These are phyloP conservation scores for Cystofilobasidium bisporidii DNA, from an alignment of 768 basidiomycete species.

Conservation along the genomic window DNA sequence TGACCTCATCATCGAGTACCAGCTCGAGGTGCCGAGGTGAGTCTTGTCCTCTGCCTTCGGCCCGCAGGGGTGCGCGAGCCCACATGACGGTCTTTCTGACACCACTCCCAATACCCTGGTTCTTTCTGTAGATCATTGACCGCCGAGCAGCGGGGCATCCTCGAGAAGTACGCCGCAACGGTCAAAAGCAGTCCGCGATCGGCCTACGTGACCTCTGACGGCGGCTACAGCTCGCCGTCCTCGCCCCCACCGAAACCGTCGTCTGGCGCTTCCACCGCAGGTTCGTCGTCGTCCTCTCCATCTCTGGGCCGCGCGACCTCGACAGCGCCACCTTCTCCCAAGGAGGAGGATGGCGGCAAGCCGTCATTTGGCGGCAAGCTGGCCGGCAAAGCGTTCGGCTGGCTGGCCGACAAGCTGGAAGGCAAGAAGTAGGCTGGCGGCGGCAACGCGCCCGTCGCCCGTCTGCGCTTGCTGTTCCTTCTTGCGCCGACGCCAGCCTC, in stretches of 20 bases:
- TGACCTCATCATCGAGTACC: slow-evolving; percentile 70
- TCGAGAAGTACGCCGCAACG: slow-evolving; percentile 23
- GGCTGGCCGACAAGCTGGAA: slow-evolving; percentile 24
- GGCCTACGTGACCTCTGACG: slow-evolving; percentile 1
- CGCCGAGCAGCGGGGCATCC: slow-evolving; percentile 16
- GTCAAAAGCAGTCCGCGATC: not conserved
- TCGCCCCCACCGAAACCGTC: slow-evolving; percentile 1
- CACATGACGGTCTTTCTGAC: too few relatives aligned
- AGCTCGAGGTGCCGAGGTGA: slow-evolving; percentile 79
- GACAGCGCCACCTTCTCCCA: not conserved
- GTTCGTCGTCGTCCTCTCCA: slow-evolving; percentile 17
- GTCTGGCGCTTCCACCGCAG: too few relatives aligned
- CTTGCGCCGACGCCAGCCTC: too few relatives aligned
- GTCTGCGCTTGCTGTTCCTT: too few relatives aligned
- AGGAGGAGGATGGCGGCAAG: not conserved
- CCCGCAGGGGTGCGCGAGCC: too few relatives aligned
- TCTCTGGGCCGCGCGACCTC: not conserved
- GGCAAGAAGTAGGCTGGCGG: too few relatives aligned
- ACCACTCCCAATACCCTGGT: too few relatives aligned
- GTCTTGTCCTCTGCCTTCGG: too few relatives aligned
- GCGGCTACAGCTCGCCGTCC: not conserved
- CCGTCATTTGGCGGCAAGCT: not conserved
- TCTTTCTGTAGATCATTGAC: slow-evolving; percentile 18
- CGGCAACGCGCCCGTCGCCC: too few relatives aligned
- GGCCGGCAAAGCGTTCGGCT: slow-evolving; percentile 16